These are phyloP conservation scores for Phialocephala sp. DNA, from an alignment of 2,329 filamentous ascomycete species.

Conservation along the genomic window DNA sequence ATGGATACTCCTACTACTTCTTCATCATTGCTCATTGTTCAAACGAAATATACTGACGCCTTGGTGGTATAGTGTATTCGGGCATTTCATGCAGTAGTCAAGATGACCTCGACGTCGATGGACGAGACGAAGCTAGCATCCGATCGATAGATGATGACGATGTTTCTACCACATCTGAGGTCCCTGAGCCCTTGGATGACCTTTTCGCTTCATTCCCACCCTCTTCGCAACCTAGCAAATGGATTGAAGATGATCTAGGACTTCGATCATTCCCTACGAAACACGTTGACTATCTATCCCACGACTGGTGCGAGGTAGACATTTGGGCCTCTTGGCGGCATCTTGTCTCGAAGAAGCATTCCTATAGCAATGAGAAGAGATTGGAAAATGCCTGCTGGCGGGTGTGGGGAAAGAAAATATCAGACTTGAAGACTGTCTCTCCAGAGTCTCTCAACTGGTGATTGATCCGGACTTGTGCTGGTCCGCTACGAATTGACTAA, in stretches of 20 bases:
- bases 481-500: constrained; percentile 8
- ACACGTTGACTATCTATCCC: constrained; percentile 93
- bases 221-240: neutral
- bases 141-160: neutral
- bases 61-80: neutral
- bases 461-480: constrained; percentile 42
- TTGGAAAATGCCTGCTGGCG: constrained; percentile 97
- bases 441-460: constrained; percentile 95
- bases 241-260: constrained; percentile 52
- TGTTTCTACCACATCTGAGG: constrained; percentile 1
- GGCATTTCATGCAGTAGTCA: constrained; percentile 1
- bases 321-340: constrained; percentile 98
- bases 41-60: neutral
- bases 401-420: constrained; percentile 93
- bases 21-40: neutral
- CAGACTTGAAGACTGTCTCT: constrained; percentile 83
- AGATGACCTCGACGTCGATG: constrained; percentile 3
- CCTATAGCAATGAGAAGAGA: constrained; percentile 80
- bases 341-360: constrained; percentile 77
- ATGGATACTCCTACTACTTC: no score
- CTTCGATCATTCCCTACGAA: constrained; percentile 66
- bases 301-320: constrained; percentile 95
- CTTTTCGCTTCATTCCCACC: neutral
- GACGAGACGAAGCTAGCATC: neutral
- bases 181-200: neutral